phyloP scores from a whole-genome alignment of 202 grass and related monocot genomes.

The Dendrocalamus latiflorus region DNA sequence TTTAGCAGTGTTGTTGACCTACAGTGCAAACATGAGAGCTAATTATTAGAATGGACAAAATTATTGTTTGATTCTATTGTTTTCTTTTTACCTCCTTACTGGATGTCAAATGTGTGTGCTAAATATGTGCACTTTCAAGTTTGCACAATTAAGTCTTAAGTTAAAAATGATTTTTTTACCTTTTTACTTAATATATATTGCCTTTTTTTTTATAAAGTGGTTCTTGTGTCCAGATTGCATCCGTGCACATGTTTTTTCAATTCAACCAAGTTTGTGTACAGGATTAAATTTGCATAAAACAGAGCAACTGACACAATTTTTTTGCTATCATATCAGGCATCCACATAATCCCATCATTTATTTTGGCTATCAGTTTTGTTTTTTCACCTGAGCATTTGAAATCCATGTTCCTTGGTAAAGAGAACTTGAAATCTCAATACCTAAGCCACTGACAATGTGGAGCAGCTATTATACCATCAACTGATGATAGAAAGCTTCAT shows the following conservation, averaged over 20 bases:
- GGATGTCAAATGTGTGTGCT: too few species aligned
- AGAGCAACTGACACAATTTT: neutral
- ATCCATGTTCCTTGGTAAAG: neutral
- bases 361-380: neutral
- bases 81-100: too few species aligned
- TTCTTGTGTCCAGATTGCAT: too few species aligned
- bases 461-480: neutral
- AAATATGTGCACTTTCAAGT: too few species aligned
- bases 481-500: neutral
- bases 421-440: neutral
- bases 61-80: too few species aligned
- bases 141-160: too few species aligned
- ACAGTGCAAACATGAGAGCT: too few species aligned
- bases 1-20: too few species aligned
- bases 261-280: neutral
- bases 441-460: neutral
- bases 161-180: too few species aligned
- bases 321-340: neutral
- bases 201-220: too few species aligned
- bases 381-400: neutral
- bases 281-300: neutral
- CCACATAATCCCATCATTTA: neutral
- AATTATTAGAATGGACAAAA: too few species aligned
- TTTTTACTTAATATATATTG: too few species aligned
- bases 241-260: neutral